Conservation (phyloP, 1,284 basidiomycete species). For the Microstroma glucosiphilum region DNA sequence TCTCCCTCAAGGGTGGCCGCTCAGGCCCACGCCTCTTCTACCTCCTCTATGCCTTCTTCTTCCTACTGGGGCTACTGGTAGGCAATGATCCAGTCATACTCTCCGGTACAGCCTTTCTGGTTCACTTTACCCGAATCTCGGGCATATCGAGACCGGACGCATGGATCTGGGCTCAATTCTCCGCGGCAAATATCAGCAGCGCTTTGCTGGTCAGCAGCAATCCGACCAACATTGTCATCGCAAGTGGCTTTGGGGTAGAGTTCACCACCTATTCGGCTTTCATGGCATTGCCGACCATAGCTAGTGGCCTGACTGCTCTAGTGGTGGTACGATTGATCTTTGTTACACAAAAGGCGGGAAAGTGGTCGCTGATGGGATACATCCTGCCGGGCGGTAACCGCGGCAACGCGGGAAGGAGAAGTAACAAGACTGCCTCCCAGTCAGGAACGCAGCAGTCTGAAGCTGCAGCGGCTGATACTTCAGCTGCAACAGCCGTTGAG, state of each 20-base stretch:
- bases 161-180: constrained; percentile 66
- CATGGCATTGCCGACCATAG: constrained; percentile 44
- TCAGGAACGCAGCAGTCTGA: too few species aligned
- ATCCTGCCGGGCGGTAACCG: too few species aligned
- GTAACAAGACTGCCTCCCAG: too few species aligned
- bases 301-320: constrained; percentile 29
- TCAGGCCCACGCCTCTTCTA: constrained; percentile 59
- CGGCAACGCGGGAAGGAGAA: too few species aligned
- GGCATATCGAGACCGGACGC: constrained; percentile 60
- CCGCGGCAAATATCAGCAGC: constrained; percentile 68
- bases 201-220: constrained; percentile 52
- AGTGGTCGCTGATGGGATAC: too few species aligned
- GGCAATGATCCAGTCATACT: constrained; percentile 64
- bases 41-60: constrained; percentile 74
- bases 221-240: constrained; percentile 53
- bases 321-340: constrained; percentile 33
- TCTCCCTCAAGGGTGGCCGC: constrained; percentile 53
- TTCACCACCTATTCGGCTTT: constrained; percentile 46
- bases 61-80: constrained; percentile 68
- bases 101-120: constrained; percentile 71
- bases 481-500: not conserved
- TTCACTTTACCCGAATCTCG: constrained; percentile 73
- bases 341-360: too few species aligned
- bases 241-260: constrained; percentile 40
- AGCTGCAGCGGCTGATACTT: not conserved